Evolutionary conservation across 805 yeast species (phyloP), one percentile per base, ranked within the genome.

Genomic region (Pichia scutulata): DNA sequence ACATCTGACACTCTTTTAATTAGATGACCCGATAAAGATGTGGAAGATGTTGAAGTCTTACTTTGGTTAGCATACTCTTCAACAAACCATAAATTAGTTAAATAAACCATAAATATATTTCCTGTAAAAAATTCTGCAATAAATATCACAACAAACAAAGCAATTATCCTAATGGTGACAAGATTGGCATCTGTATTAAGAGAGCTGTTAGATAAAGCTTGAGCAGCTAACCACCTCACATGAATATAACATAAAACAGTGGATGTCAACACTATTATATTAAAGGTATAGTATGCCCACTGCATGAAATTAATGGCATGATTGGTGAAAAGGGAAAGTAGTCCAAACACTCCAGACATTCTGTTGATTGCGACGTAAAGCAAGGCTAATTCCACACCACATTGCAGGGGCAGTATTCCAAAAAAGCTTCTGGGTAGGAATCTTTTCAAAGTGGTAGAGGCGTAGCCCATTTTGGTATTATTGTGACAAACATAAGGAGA

Each of bases 331-430:
- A 92, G 65, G 1, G 97, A 89, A 22, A 89, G 70, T 36, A 92
- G 71, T 26, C 97, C 99, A 66, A 84, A 92, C 21, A 82, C 72
- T 10, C 98, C 97, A 52, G 95, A 82, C 57, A 90, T 87, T 64
- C 90, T 90, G 70, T 92, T 92, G 55, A 90, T 74, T 37, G 89
- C 76, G 16, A 90, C 85, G 37, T 86, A 72, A 1, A 87, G 84
- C 6, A 89, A 72, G 21, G 85, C 78, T 2, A 88, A 65, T 65
- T 92, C 98, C 23, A 89, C 95, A 14, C 97, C 98, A 23, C 86
- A 74, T 61, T 85, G 88, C 24, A 92, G 75, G 6, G 98, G 97
- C 4, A 88, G 67, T 47, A 76, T 60, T 14, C 83, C 82, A n/a
- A 87, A 63, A 64, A 88, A 88, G 61, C 74, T 76, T 80, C 80